Conservation (phyloP, 2,329 filamentous ascomycete genomes). For the Magnaporthiopsis incrustans region DNA sequence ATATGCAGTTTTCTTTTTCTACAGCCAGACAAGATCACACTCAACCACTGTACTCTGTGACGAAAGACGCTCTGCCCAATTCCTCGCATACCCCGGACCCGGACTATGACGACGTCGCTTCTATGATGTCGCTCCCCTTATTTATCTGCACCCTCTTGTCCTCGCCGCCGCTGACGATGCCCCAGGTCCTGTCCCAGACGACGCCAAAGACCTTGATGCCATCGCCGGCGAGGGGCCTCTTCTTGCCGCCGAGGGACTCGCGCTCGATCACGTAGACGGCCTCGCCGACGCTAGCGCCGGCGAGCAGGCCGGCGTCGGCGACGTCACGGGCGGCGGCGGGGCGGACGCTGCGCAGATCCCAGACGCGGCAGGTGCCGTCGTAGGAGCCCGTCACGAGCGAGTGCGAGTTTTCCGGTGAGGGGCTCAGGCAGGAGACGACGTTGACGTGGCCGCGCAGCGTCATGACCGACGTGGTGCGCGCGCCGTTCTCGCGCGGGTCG, state of each 20-base stretch:
- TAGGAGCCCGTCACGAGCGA: conserved; percentile 84
- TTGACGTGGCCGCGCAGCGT: conserved; percentile 88
- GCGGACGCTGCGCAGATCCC: conserved; percentile 75
- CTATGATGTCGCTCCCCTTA: conserved; percentile 47
- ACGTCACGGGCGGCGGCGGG: conserved; percentile 36
- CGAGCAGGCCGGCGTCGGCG: conserved; percentile 45
- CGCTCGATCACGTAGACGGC: conserved; percentile 67
- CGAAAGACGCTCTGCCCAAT: no score
- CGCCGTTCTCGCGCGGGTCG: conserved; percentile 62
- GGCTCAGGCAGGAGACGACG: conserved; percentile 45
- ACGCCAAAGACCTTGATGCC: conserved; percentile 87
- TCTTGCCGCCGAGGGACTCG: conserved; percentile 60
- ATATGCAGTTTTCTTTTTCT: neutral
- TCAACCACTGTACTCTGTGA: neutral
- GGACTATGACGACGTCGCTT: conserved; percentile 6
- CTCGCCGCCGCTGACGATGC: conserved; percentile 86
- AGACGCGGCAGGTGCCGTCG: conserved; percentile 87
- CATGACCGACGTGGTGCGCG: conserved; percentile 71
- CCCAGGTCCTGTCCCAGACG: conserved; percentile 75
- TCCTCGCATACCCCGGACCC: neutral
- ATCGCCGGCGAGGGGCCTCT: conserved; percentile 62
- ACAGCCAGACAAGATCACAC: neutral
- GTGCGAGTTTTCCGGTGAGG: conserved; percentile 60
- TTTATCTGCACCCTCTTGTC: conserved; percentile 95
- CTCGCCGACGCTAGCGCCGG: conserved; percentile 50